Evolutionary conservation across 257 asterid genomes (phyloP).

Genomic region (Echites panduratus): DNA sequence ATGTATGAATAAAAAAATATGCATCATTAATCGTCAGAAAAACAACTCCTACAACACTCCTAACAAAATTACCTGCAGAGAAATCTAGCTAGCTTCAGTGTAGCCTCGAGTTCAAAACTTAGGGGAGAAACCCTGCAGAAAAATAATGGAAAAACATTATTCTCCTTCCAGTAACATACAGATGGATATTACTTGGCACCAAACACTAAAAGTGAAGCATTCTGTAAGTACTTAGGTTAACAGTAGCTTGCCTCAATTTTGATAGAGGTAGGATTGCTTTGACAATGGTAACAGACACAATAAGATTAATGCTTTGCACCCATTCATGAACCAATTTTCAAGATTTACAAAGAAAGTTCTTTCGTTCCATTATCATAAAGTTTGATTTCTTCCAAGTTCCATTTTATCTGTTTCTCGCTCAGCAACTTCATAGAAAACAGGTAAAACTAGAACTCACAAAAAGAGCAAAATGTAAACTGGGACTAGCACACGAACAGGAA

Average conservation of each 20-base stretch:
- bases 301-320: not conserved
- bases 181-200: not conserved
- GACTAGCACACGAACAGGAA: slow-evolving; percentile 1
- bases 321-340: not conserved
- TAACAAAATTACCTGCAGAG: slow-evolving; percentile 75
- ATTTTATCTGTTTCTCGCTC: not conserved
- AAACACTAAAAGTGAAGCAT: not conserved
- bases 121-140: slow-evolving; percentile 87
- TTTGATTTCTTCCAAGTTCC: not conserved
- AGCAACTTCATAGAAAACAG: not conserved
- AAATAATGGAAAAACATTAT: slow-evolving; percentile 5
- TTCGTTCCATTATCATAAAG: not conserved
- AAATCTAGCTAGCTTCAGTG: slow-evolving; percentile 87
- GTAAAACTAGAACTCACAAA: not conserved
- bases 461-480: not conserved
- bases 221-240: not conserved
- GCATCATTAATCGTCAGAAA: slow-evolving; percentile 1
- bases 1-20: not conserved
- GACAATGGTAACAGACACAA: not conserved
- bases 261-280: not conserved
- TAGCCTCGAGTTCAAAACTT: slow-evolving; percentile 98
- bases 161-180: not conserved
- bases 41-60: not conserved
- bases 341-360: not conserved
- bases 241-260: not conserved